These are phyloP conservation scores for Nyctanthes arbortristis DNA, from an alignment of 257 asterid genomes.

Conservation along the genomic window DNA sequence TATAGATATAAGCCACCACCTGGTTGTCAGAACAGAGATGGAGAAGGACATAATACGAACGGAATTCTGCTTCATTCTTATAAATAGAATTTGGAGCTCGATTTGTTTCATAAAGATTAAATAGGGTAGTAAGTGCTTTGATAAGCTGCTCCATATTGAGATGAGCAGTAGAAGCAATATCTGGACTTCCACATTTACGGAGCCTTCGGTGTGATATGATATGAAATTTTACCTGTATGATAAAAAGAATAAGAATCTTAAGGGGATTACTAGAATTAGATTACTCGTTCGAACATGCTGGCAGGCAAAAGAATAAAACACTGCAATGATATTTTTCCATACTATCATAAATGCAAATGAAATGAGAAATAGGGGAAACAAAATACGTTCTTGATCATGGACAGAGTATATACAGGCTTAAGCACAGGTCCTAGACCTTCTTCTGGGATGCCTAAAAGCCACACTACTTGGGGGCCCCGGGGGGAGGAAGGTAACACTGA, in stretches of 20 bases:
- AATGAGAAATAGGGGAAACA: background rate
- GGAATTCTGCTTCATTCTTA: slow-evolving; percentile 72
- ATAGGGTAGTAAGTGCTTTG: slow-evolving; percentile 64
- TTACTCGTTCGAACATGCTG: background rate
- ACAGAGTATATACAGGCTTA: background rate
- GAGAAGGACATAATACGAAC: slow-evolving; percentile 79
- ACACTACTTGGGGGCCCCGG: too few relatives aligned
- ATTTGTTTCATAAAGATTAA: slow-evolving; percentile 64
- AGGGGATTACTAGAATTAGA: too few relatives aligned
- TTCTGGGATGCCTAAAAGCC: background rate
- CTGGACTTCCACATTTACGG: slow-evolving; percentile 45
- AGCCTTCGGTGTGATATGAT: slow-evolving; percentile 73
- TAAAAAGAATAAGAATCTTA: slow-evolving; percentile 22
- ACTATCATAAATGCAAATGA: background rate
- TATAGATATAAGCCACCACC: slow-evolving; percentile 36
- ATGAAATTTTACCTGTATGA: slow-evolving; percentile 81
- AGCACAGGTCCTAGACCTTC: background rate
- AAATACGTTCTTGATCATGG: background rate
- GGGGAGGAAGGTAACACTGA: background rate
- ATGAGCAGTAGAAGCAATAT: slow-evolving; percentile 54
- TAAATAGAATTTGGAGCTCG: slow-evolving; percentile 44
- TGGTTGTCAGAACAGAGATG: slow-evolving; percentile 66
- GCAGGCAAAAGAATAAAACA: background rate
- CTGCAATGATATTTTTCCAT: background rate
- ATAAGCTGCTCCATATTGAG: slow-evolving; percentile 91